A percentile compares a stretch with the other conserved stretches of the same genome.
Conservation (phyloP, 306 rosid genomes). For the Malus asiatica region DNA sequence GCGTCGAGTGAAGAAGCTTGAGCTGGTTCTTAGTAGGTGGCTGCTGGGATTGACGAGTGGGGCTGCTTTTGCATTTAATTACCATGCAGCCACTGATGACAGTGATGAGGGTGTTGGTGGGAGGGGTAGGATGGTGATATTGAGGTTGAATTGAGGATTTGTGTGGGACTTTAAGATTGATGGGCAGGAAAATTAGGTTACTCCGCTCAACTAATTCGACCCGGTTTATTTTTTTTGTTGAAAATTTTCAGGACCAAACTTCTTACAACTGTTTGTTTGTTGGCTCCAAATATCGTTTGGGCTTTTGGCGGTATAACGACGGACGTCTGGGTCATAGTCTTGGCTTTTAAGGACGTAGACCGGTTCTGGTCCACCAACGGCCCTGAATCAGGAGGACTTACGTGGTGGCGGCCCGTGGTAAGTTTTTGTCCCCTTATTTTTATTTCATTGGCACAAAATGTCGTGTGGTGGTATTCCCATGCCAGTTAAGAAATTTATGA, state of each 20-base stretch:
- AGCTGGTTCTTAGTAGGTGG: not conserved
- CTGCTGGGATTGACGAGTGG: not conserved
- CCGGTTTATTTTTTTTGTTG: not conserved
- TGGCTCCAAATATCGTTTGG: not conserved
- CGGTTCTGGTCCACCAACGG: not conserved
- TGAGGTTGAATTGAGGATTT: not conserved
- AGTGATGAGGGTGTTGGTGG: not conserved
- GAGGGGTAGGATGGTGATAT: not conserved
- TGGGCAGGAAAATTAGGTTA: not conserved
- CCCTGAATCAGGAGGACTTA: not conserved
- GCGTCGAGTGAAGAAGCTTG: not conserved
- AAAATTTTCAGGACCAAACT: not conserved
- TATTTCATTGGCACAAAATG: no score
- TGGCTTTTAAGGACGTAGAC: not conserved
- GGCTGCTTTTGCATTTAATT: not conserved
- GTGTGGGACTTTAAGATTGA: not conserved
- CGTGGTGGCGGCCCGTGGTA: no score
- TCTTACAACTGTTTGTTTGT: not conserved
- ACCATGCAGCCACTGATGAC: constrained; percentile 10
- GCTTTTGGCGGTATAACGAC: not conserved
- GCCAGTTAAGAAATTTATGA: no score
- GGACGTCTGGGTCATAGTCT: not conserved
- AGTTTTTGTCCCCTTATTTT: no score
- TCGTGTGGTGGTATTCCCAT: rapidly evolving
- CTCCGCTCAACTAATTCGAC: not conserved